Percentiles rank a stretch among this genome's conserved stretches.
Evolutionary conservation across 129 eudicot species (phyloP).

Genomic region (Calendula officinalis): DNA sequence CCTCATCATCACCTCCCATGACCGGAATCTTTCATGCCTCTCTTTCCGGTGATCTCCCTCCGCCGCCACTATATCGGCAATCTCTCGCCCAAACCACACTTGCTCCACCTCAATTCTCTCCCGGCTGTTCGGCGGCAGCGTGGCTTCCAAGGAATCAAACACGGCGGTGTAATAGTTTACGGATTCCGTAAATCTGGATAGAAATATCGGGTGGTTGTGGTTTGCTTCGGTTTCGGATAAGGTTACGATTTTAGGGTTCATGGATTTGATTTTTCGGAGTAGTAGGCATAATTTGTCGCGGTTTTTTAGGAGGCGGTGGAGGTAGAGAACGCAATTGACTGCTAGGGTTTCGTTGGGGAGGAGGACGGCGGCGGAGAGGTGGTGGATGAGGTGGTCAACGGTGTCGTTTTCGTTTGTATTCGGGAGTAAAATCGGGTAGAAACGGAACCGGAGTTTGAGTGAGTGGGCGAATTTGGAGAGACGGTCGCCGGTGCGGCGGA

Average conservation of each 20-base stretch:
- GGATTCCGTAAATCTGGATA: slow-evolving; percentile 54
- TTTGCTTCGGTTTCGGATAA: slow-evolving; percentile 66
- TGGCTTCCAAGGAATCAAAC: slow-evolving; percentile 84
- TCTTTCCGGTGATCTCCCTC: slow-evolving; percentile 57
- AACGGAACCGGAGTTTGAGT: slow-evolving; percentile 63
- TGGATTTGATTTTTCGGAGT: slow-evolving; percentile 53
- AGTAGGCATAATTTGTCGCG: slow-evolving; percentile 47
- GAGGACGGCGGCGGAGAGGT: slow-evolving; percentile 26
- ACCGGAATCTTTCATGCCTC: slow-evolving; percentile 61
- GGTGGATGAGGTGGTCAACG: slow-evolving; percentile 18
- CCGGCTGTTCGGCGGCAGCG: slow-evolving; percentile 72
- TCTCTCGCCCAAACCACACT: slow-evolving; percentile 82
- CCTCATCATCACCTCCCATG: slow-evolving; percentile 76
- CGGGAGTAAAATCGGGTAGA: slow-evolving; percentile 47
- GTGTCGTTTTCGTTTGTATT: slow-evolving; percentile 26
- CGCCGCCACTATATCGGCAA: slow-evolving; percentile 52
- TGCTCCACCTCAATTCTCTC: slow-evolving; percentile 72
- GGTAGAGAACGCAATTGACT: slow-evolving; percentile 61
- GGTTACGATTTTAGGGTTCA: slow-evolving; percentile 66
- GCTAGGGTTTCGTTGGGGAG: slow-evolving; percentile 68
- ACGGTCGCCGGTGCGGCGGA: slow-evolving; percentile 73
- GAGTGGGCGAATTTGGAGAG: slow-evolving; percentile 64
- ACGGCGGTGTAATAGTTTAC: slow-evolving; percentile 66
- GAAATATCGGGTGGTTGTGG: slow-evolving; percentile 60
- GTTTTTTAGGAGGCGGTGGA: slow-evolving; percentile 55